phyloP scores from a whole-genome alignment of 2,329 filamentous ascomycete species.

The Diplodia seriata region DNA sequence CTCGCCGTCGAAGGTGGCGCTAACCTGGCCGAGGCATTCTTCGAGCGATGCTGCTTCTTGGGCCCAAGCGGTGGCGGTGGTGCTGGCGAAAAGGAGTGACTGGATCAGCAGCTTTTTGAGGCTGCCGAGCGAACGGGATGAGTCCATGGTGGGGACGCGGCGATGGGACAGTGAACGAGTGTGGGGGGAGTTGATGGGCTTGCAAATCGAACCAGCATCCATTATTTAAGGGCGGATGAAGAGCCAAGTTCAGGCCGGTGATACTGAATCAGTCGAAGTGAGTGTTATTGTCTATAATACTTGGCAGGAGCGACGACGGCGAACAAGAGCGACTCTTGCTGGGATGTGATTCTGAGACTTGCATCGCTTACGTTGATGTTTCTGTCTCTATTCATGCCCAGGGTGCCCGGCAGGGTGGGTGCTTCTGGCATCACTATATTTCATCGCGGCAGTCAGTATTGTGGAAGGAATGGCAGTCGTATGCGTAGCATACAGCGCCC shows the following conservation, averaged over 20 bases:
- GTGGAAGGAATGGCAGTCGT: not conserved
- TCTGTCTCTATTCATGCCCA: not conserved
- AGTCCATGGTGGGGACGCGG: slow-evolving; percentile 14
- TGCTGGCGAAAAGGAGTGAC: slow-evolving; percentile 18
- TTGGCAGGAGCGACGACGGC: slow-evolving; percentile 3
- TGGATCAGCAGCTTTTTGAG: slow-evolving; percentile 21
- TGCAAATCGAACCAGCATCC: not conserved
- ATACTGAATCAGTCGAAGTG: slow-evolving; percentile 5
- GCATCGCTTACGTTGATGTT: not conserved
- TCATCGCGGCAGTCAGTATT: not conserved
- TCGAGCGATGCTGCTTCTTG: slow-evolving; percentile 28
- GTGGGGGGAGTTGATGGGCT: not conserved
- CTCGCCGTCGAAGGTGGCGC: slow-evolving; percentile 29
- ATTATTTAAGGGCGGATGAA: not conserved
- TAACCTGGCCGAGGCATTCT: slow-evolving; percentile 31
- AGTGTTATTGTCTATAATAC: slow-evolving; percentile 7
- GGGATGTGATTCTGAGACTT: not conserved
- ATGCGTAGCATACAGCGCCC: not conserved
- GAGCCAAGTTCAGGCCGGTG: not conserved
- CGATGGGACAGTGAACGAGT: not conserved
- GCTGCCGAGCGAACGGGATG: slow-evolving; percentile 1
- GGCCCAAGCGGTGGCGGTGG: slow-evolving; percentile 24
- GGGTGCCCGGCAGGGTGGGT: not conserved
- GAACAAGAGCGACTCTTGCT: slow-evolving; percentile 7
- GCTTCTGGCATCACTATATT: not conserved